Conservation (phyloP, 2,329 filamentous ascomycete species). For the Exophiala bonariae region DNA sequence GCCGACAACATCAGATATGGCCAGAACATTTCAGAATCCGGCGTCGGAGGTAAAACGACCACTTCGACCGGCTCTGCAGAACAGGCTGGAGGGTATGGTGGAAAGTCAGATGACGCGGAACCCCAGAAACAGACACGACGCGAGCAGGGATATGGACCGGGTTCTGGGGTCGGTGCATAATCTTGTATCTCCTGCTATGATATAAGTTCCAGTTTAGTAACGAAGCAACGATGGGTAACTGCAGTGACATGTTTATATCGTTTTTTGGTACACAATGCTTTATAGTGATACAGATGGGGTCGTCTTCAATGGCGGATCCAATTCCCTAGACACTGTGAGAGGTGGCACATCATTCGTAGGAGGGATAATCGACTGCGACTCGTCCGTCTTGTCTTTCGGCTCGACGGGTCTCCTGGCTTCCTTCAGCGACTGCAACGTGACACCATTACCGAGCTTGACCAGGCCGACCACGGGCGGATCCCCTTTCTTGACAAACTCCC, state of each 20-base stretch:
- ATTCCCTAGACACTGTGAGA: constrained; percentile 37
- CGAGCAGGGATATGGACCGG: constrained; percentile 55
- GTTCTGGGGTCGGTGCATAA: constrained; percentile 56
- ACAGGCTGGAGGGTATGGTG: constrained; percentile 43
- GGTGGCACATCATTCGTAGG: constrained; percentile 36
- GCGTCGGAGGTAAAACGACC: constrained; percentile 55
- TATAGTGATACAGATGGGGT: constrained; percentile 15
- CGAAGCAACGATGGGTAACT: not conserved
- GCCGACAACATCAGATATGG: constrained; percentile 58
- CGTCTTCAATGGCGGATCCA: constrained; percentile 21
- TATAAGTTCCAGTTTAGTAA: too few species aligned
- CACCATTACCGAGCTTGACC: constrained; percentile 78
- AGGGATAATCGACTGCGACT: constrained; percentile 30
- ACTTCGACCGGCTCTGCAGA: constrained; percentile 38
- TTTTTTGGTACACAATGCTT: constrained; percentile 3
- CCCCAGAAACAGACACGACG: constrained; percentile 43
- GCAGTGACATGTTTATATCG: not conserved
- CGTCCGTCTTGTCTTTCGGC: constrained; percentile 29
- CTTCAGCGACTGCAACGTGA: constrained; percentile 82
- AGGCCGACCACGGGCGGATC: constrained; percentile 88
- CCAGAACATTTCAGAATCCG: constrained; percentile 56
- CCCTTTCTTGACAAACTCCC: constrained; percentile 91
- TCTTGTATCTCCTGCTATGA: not conserved
- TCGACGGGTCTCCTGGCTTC: constrained; percentile 70
- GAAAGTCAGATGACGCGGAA: constrained; percentile 40